These are phyloP conservation scores for Backusella westeae DNA, from an alignment of 192 early-diverging fungal genomes.

Conservation along the genomic window DNA sequence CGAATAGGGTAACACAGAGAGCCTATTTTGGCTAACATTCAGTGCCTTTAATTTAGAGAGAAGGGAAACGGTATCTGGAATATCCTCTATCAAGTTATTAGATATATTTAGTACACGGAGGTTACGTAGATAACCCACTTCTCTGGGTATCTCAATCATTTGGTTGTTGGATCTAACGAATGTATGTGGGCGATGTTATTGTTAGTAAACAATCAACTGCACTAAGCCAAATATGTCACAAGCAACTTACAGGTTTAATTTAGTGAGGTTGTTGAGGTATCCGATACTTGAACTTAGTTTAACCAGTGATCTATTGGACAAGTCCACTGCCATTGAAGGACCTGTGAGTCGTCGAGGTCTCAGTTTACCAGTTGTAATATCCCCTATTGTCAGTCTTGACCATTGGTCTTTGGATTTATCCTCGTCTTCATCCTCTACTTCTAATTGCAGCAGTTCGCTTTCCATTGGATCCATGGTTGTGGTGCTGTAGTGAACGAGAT, in stretches of 20 bases:
- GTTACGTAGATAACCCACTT: slow-evolving; percentile 59
- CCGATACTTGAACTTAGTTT: slow-evolving; percentile 24
- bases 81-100: slow-evolving; percentile 55
- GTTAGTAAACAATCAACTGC: background rate
- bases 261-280: slow-evolving; percentile 15
- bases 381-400: slow-evolving; percentile 16
- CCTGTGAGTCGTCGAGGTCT: slow-evolving; percentile 11
- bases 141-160: slow-evolving; percentile 10
- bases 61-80: slow-evolving; percentile 69
- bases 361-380: background rate
- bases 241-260: slow-evolving; percentile 20
- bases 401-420: slow-evolving; percentile 4
- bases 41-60: slow-evolving; percentile 68
- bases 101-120: slow-evolving; percentile 59
- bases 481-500: slow-evolving; percentile 8
- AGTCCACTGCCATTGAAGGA: slow-evolving; percentile 9
- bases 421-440: slow-evolving; percentile 2
- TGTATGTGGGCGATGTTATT: background rate
- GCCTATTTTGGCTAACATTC: slow-evolving; percentile 60
- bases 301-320: slow-evolving; percentile 12
- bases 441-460: slow-evolving; percentile 14
- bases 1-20: slow-evolving; percentile 57
- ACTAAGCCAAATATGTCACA: background rate
- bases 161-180: slow-evolving; percentile 17
- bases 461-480: slow-evolving; percentile 20